A percentile compares a stretch with the other conserved stretches of the same genome.
Evolutionary conservation across 257 asterid genomes (phyloP).

Genomic region (Ophiorrhiza pumila): DNA sequence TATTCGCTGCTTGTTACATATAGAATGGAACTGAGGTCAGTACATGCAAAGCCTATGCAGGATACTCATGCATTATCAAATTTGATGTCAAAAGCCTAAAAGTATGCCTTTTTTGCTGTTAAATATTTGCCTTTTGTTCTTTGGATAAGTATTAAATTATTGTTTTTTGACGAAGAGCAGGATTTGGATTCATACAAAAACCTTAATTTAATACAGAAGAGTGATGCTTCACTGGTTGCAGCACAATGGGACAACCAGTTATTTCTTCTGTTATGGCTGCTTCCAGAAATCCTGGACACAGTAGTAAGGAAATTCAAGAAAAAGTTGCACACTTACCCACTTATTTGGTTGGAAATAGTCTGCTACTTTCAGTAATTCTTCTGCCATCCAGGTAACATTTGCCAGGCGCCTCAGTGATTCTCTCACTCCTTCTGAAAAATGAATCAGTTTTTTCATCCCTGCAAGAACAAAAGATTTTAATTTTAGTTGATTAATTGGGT

Average conservation of each 20-base stretch:
- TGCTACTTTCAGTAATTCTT: slow-evolving; percentile 85
- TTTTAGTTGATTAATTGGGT: not conserved
- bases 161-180: not conserved
- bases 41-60: not conserved
- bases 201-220: not conserved
- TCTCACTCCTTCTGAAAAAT: slow-evolving; percentile 77
- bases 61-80: not conserved
- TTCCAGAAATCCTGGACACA: not conserved
- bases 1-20: slow-evolving; percentile 63
- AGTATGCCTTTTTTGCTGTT: not conserved
- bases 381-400: slow-evolving; percentile 90
- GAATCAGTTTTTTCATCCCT: slow-evolving; percentile 81
- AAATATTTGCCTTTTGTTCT: not conserved
- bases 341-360: slow-evolving; percentile 91
- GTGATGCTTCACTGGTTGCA: not conserved
- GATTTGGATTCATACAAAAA: not conserved
- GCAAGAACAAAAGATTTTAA: slow-evolving; percentile 15
- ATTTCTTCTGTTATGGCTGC: not conserved
- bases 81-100: not conserved
- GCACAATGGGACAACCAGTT: not conserved
- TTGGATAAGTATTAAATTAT: not conserved
- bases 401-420: slow-evolving; percentile 90
- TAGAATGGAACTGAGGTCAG: slow-evolving; percentile 8
- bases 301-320: not conserved
- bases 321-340: slow-evolving; percentile 62